Percentiles rank a stretch among this genome's conserved stretches.
phyloP scores from a whole-genome alignment of 2,329 filamentous ascomycete genomes.

The Ophiostoma fasciatum region DNA sequence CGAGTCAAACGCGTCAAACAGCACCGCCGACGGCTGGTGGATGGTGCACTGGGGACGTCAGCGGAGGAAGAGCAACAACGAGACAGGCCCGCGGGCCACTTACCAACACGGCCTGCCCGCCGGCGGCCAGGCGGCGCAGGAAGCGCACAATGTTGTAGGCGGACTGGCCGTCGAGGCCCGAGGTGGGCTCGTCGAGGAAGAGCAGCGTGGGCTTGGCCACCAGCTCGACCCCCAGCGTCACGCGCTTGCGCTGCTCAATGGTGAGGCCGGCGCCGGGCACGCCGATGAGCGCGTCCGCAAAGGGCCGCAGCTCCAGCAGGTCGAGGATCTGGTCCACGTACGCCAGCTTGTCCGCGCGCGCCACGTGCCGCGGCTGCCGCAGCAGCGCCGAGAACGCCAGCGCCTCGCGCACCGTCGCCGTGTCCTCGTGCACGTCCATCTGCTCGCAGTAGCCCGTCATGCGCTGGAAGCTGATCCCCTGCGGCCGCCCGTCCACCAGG shows the following conservation, averaged over 20 bases:
- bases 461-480: conserved; percentile 61
- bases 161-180: conserved; percentile 52
- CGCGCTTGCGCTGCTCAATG: conserved; percentile 37
- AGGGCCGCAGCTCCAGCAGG: conserved; percentile 32
- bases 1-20: conserved; percentile 53
- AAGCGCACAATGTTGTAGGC: conserved; percentile 52
- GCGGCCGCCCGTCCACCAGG: conserved; percentile 57
- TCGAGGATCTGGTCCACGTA: conserved; percentile 73
- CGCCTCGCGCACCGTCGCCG: conserved; percentile 61
- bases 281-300: conserved; percentile 31
- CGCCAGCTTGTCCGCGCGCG: conserved; percentile 52
- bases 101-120: conserved; percentile 47
- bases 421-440: conserved; percentile 64
- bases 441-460: conserved; percentile 72
- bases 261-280: conserved; percentile 25
- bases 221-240: conserved; percentile 47
- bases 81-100: no score
- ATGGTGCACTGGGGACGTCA: conserved; percentile 47
- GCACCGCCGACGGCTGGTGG: conserved; percentile 52
- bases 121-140: conserved; percentile 48
- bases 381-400: conserved; percentile 60
- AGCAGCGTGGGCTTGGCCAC: conserved; percentile 45
- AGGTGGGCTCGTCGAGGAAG: conserved; percentile 49
- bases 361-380: conserved; percentile 50
- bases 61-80: not conserved